Evolutionary conservation across 73 alveolate genomes (phyloP).

Genomic region (Tetrahymena malaccensis): DNA sequence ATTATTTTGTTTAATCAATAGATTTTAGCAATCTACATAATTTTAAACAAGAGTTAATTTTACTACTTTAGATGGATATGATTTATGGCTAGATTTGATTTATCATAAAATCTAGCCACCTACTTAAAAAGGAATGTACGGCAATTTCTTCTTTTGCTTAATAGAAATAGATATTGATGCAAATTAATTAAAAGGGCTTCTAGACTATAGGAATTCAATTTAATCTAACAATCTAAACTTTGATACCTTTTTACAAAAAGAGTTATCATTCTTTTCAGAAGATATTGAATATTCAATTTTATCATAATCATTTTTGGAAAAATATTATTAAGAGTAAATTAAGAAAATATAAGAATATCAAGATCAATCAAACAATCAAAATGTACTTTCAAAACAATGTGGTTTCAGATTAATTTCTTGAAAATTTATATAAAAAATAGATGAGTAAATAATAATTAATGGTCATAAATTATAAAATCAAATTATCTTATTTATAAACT

Average conservation of each 20-base stretch:
- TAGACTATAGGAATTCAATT: not conserved
- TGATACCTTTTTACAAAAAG: not conserved
- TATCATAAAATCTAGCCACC: not conserved
- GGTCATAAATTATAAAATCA: too few relatives aligned
- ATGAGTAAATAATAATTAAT: too few relatives aligned
- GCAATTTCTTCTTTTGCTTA: not conserved
- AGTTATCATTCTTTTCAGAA: not conserved
- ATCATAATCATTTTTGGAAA: not conserved
- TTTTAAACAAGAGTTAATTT: not conserved
- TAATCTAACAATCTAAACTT: not conserved
- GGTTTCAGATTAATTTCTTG: not conserved
- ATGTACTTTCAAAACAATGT: not conserved
- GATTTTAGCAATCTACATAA: not conserved
- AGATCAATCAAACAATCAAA: not conserved
- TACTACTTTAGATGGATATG: not conserved
- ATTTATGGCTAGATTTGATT: not conserved
- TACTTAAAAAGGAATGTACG: not conserved
- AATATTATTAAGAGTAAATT: not conserved
- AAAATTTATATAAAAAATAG: too few relatives aligned
- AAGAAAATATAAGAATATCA: not conserved
- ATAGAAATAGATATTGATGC: not conserved
- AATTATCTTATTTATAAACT: too few relatives aligned
- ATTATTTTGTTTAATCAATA: not conserved
- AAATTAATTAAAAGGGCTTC: not conserved
- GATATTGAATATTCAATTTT: not conserved